Evolutionary conservation across 2,329 filamentous ascomycete species (phyloP).

Genomic region (Hymenoscyphus scutula): DNA sequence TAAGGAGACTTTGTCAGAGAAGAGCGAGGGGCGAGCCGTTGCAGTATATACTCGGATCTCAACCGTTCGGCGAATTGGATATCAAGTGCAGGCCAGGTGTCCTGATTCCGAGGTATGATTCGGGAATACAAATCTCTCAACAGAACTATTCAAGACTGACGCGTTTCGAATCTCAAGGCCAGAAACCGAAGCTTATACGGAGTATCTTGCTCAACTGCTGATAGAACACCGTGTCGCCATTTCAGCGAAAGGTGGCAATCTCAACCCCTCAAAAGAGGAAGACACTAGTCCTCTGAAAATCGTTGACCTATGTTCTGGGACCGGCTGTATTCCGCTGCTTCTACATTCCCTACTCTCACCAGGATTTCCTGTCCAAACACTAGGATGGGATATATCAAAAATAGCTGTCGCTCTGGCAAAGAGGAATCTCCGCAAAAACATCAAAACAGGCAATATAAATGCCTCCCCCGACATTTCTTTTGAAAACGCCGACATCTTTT

Average conservation of each 20-base stretch:
- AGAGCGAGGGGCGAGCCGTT: conserved; percentile 68
- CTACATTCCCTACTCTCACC: conserved; percentile 59
- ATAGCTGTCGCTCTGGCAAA: conserved; percentile 63
- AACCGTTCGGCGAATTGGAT: conserved; percentile 83
- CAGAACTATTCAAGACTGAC: neutral
- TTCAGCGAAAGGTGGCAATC: neutral
- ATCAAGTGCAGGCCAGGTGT: conserved; percentile 75
- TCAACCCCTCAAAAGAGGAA: neutral
- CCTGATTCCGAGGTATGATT: conserved; percentile 76
- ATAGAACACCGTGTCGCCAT: neutral
- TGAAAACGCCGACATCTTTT: conserved; percentile 45
- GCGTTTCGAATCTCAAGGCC: conserved; percentile 40
- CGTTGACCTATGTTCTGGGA: conserved; percentile 86
- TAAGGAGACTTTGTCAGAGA: conserved; percentile 46
- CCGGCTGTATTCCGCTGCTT: conserved; percentile 83
- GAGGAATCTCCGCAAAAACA: conserved; percentile 59
- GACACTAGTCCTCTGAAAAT: conserved; percentile 50
- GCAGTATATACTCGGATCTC: conserved; percentile 84
- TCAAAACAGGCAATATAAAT: conserved; percentile 32
- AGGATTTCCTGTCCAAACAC: conserved; percentile 51
- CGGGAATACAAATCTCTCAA: neutral
- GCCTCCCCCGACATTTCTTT: conserved; percentile 20
- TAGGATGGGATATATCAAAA: conserved; percentile 72
- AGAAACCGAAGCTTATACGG: conserved; percentile 70
- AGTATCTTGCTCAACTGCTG: conserved; percentile 46